These are phyloP conservation scores for Amanita fuliginea DNA, from an alignment of 768 basidiomycete genomes.

Conservation along the genomic window DNA sequence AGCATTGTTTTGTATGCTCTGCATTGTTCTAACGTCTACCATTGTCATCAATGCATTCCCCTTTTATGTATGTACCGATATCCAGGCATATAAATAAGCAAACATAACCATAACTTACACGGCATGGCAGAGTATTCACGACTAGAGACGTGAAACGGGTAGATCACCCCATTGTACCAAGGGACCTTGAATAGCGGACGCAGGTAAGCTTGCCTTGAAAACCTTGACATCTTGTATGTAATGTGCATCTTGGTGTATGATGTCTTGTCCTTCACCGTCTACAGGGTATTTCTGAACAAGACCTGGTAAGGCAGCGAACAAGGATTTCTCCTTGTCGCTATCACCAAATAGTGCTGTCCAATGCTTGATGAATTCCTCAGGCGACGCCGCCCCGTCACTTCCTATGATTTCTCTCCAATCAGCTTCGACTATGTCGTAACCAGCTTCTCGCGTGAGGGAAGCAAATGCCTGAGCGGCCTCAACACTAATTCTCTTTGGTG, in stretches of 20 bases:
- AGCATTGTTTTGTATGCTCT: slow-evolving; percentile 4
- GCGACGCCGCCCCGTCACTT: slow-evolving; percentile 41
- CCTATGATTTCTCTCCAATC: slow-evolving; percentile 42
- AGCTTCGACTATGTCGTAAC: slow-evolving; percentile 37
- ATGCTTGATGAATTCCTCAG: slow-evolving; percentile 51
- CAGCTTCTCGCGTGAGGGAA: slow-evolving; percentile 32
- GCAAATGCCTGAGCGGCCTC: slow-evolving; percentile 57
- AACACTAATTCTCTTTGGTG: slow-evolving; percentile 49
- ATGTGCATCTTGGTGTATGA: slow-evolving; percentile 34
- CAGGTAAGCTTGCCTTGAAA: slow-evolving; percentile 52
- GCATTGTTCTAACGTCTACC: slow-evolving; percentile 1
- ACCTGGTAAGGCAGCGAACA: slow-evolving; percentile 45
- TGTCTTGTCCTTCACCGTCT: slow-evolving; percentile 38
- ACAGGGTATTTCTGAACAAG: slow-evolving; percentile 49
- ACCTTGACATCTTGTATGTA: slow-evolving; percentile 53
- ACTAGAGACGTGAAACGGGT: slow-evolving; percentile 47
- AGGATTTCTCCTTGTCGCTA: slow-evolving; percentile 26
- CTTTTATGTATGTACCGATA: background rate
- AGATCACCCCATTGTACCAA: slow-evolving; percentile 70
- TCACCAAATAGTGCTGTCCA: slow-evolving; percentile 41
- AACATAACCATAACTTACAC: background rate
- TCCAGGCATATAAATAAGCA: background rate
- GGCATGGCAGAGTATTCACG: background rate
- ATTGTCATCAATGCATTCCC: background rate
- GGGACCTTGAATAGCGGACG: slow-evolving; percentile 50